Conservation (phyloP, 1,284 basidiomycete species). For the Malassezia pachydermatis region DNA sequence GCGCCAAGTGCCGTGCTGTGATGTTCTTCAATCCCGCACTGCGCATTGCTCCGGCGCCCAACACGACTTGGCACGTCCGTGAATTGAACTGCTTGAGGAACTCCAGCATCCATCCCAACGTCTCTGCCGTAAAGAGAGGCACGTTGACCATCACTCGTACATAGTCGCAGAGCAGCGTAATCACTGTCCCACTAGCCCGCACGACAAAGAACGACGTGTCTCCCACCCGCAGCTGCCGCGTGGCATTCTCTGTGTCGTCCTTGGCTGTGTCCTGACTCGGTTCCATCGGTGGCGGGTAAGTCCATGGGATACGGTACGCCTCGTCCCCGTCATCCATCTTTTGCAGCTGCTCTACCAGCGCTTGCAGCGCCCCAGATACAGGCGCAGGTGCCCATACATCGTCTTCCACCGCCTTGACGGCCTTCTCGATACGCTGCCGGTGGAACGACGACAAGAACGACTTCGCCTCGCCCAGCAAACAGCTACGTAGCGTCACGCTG, state of each 20-base stretch:
- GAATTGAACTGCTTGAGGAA: slow-evolving; percentile 89
- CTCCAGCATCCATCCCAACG: slow-evolving; percentile 85
- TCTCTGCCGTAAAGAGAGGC: slow-evolving; percentile 77
- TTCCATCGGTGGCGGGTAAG: too few species aligned
- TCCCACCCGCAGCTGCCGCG: slow-evolving; percentile 70
- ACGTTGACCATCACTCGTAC: slow-evolving; percentile 78
- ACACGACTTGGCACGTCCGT: slow-evolving; percentile 89
- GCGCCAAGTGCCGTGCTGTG: slow-evolving; percentile 84
- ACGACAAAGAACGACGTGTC: slow-evolving; percentile 59
- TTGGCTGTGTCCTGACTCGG: background rate
- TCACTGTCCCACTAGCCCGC: slow-evolving; percentile 64
- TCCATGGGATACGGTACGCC: slow-evolving; percentile 52
- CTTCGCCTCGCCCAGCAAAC: slow-evolving; percentile 59
- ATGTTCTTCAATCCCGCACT: slow-evolving; percentile 96
- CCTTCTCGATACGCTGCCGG: slow-evolving; percentile 65
- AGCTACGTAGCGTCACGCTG: slow-evolving; percentile 69
- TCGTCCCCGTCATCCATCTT: slow-evolving; percentile 70
- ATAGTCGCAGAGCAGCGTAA: slow-evolving; percentile 73
- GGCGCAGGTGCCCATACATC: slow-evolving; percentile 78
- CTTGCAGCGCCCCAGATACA: slow-evolving; percentile 60
- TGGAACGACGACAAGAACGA: slow-evolving; percentile 77
- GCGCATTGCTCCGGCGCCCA: slow-evolving; percentile 94
- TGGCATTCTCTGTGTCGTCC: background rate
- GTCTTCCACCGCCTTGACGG: slow-evolving; percentile 80
- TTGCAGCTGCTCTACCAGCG: slow-evolving; percentile 63